These are phyloP conservation scores for Rhizoclosmatium sp. DNA, from an alignment of 192 early-diverging fungal genomes.

Conservation along the genomic window DNA sequence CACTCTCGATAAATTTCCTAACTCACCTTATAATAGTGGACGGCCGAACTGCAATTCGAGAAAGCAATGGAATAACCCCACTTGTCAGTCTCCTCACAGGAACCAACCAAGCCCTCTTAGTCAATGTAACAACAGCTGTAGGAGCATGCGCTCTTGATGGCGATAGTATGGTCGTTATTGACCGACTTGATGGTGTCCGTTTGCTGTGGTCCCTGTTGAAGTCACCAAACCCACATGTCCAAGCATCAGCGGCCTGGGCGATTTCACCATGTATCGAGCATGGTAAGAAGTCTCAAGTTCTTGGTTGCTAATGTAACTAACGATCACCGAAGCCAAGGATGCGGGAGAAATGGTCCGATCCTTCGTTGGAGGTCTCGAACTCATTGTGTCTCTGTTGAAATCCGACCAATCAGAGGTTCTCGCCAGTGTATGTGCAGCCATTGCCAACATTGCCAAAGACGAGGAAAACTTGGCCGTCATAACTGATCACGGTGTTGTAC, in stretches of 20 bases:
- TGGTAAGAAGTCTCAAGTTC: conserved; percentile 46
- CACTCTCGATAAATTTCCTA: neutral
- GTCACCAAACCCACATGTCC: conserved; percentile 64
- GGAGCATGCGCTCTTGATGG: conserved; percentile 66
- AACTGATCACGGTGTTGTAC: conserved; percentile 75
- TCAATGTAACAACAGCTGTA: conserved; percentile 70
- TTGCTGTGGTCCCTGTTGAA: conserved; percentile 72
- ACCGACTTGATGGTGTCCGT: conserved; percentile 68
- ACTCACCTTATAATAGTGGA: conserved; percentile 50
- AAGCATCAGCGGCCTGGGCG: conserved; percentile 71
- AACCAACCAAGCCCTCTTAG: conserved; percentile 66
- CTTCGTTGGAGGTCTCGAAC: conserved; percentile 72
- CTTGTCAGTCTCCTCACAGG: conserved; percentile 67
- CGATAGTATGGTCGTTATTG: conserved; percentile 72
- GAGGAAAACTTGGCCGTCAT: conserved; percentile 76
- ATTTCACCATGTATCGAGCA: conserved; percentile 75
- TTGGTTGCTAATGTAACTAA: neutral
- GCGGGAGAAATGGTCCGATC: conserved; percentile 76
- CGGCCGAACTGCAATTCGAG: conserved; percentile 64
- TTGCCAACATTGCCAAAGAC: conserved; percentile 74
- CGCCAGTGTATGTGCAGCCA: conserved; percentile 69
- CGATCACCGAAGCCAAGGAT: conserved; percentile 60
- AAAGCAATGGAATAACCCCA: conserved; percentile 67
- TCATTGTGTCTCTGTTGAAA: conserved; percentile 71
- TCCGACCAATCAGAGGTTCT: conserved; percentile 66